These are phyloP conservation scores for Tricholomella constricta DNA, from an alignment of 768 basidiomycete species.

Conservation along the genomic window DNA sequence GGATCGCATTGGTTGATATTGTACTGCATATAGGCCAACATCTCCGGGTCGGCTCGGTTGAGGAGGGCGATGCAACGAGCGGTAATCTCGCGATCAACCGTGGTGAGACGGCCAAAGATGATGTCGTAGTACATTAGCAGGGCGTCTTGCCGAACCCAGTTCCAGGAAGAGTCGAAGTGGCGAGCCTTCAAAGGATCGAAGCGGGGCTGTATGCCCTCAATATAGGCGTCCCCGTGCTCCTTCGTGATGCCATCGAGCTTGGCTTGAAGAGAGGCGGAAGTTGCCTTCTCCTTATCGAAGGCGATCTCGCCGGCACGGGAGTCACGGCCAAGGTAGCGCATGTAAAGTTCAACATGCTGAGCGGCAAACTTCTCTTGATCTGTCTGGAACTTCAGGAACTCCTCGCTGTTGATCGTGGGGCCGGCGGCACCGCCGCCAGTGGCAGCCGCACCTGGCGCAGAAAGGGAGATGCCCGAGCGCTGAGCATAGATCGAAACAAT, in stretches of 20 bases:
- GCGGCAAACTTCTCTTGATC: slow-evolving; percentile 91
- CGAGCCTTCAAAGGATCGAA: slow-evolving; percentile 97
- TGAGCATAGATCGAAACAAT: slow-evolving; percentile 86
- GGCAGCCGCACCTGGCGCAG: slow-evolving; percentile 64
- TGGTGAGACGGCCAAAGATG: slow-evolving; percentile 91
- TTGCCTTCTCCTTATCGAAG: slow-evolving; percentile 84
- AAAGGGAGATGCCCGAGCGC: slow-evolving; percentile 83
- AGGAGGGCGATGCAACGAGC: slow-evolving; percentile 97
- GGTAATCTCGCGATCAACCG: slow-evolving; percentile 94
- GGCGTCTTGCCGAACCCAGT: slow-evolving; percentile 98
- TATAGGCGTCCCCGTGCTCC: slow-evolving; percentile 93
- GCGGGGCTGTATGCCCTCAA: slow-evolving; percentile 92
- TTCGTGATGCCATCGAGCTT: slow-evolving; percentile 84
- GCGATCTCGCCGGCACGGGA: slow-evolving; percentile 90
- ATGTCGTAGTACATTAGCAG: slow-evolving; percentile 98
- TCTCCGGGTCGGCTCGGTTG: slow-evolving; percentile 93
- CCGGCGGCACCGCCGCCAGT: slow-evolving; percentile 71
- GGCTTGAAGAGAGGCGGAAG: slow-evolving; percentile 69
- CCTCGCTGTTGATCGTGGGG: slow-evolving; percentile 94
- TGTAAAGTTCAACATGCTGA: slow-evolving; percentile 94
- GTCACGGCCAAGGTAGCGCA: slow-evolving; percentile 95
- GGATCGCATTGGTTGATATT: slow-evolving; percentile 84
- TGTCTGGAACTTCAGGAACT: slow-evolving; percentile 94
- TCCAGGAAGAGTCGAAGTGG: slow-evolving; percentile 99
- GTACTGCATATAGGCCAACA: slow-evolving; percentile 95